Evolutionary conservation across 805 yeast species (phyloP).

Genomic region (Candida jianshihensis): DNA sequence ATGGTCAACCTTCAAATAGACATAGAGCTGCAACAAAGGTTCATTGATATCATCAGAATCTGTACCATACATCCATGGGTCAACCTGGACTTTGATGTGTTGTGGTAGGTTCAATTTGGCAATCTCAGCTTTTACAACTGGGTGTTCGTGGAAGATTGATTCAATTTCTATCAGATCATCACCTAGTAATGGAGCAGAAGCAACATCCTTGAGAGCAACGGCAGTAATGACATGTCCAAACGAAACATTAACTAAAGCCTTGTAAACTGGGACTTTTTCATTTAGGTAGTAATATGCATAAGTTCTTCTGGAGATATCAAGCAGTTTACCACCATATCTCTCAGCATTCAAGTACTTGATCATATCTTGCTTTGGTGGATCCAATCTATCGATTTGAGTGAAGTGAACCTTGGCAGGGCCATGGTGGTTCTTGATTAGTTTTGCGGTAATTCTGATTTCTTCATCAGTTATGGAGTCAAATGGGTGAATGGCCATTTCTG

Average conservation of each 20-base stretch:
- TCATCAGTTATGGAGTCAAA: conserved; percentile 53
- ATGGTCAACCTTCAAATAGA: conserved; percentile 66
- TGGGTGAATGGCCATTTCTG: conserved; percentile 35
- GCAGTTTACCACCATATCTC: conserved; percentile 42
- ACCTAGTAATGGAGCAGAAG: conserved; percentile 65
- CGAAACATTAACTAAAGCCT: conserved; percentile 64
- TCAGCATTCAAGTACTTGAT: conserved; percentile 61
- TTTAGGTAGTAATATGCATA: conserved; percentile 61
- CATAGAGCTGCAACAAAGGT: conserved; percentile 65
- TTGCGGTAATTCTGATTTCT: conserved; percentile 51
- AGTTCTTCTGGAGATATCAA: conserved; percentile 60
- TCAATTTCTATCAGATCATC: conserved; percentile 56
- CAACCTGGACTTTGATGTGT: conserved; percentile 47
- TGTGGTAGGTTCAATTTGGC: conserved; percentile 58
- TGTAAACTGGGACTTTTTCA: conserved; percentile 46
- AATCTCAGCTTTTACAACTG: conserved; percentile 54
- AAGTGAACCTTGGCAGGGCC: conserved; percentile 53
- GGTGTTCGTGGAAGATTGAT: conserved; percentile 42
- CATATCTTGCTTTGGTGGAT: conserved; percentile 77
- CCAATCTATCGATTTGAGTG: conserved; percentile 58
- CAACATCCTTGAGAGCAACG: conserved; percentile 49
- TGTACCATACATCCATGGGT: conserved; percentile 86
- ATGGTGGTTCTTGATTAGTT: conserved; percentile 52
- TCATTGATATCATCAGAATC: conserved; percentile 46
- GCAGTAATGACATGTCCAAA: conserved; percentile 55